Evolutionary conservation across 805 yeast genomes (phyloP).

Genomic region (Candida khao-thaluensis): DNA sequence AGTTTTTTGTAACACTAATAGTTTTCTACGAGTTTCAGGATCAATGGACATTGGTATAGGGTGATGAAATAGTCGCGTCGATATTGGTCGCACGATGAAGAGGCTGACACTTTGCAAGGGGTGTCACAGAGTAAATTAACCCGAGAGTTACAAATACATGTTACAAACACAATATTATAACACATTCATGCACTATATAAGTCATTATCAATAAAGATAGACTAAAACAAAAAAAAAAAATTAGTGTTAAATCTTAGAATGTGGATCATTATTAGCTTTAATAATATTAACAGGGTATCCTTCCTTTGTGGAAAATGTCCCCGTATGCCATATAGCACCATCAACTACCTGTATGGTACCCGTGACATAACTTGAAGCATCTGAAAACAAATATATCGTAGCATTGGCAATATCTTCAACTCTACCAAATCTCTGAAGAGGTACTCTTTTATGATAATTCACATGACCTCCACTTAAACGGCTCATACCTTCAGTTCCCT

Average conservation of each 20-base stretch:
- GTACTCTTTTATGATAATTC: slow-evolving; percentile 43
- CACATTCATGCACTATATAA: too few species aligned
- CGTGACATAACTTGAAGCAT: slow-evolving; percentile 72
- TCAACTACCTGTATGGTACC: slow-evolving; percentile 86
- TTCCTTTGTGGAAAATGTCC: slow-evolving; percentile 23
- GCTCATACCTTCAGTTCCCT: slow-evolving; percentile 77
- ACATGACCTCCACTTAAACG: slow-evolving; percentile 46
- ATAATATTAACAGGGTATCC: slow-evolving; percentile 33
- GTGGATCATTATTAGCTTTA: slow-evolving; percentile 9
- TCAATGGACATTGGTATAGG: slow-evolving; percentile 63
- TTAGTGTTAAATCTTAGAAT: slow-evolving; percentile 6
- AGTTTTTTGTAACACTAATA: slow-evolving; percentile 69
- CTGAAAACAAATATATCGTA: slow-evolving; percentile 78
- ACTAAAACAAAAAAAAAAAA: too few species aligned
- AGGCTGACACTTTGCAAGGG: too few species aligned
- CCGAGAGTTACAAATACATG: too few species aligned
- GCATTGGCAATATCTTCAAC: slow-evolving; percentile 82
- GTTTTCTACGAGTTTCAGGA: slow-evolving; percentile 85
- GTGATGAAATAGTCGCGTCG: too few species aligned
- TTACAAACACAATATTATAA: too few species aligned
- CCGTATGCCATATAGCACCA: slow-evolving; percentile 87
- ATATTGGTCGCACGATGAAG: too few species aligned
- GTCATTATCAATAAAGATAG: too few species aligned
- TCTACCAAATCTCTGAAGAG: slow-evolving; percentile 66
- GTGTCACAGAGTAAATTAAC: too few species aligned